A percentile compares a stretch with the other conserved stretches of the same genome.
phyloP scores from a whole-genome alignment of 108 stramenopile genomes.

The Craspedostauros australis region DNA sequence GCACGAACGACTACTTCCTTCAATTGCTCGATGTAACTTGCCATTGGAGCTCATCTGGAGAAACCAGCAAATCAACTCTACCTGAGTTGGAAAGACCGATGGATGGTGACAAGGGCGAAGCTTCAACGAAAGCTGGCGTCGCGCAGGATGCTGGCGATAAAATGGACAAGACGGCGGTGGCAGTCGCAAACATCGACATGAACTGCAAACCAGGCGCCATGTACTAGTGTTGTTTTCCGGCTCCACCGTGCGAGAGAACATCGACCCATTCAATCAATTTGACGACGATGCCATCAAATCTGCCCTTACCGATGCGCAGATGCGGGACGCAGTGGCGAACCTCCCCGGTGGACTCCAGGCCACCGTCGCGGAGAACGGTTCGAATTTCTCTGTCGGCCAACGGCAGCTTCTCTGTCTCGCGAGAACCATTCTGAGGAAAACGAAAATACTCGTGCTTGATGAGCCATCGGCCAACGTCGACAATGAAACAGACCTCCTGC shows the following conservation, averaged over 20 bases:
- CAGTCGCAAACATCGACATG: too few species aligned
- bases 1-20: not conserved
- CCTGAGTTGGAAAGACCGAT: too few species aligned
- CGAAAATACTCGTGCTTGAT: slow-evolving; percentile 81
- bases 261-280: slow-evolving; percentile 82
- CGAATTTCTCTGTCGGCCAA: slow-evolving; percentile 90
- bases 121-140: too few species aligned
- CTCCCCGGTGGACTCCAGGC: slow-evolving; percentile 56
- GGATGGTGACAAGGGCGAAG: too few species aligned
- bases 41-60: slow-evolving; percentile 22
- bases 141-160: slow-evolving; percentile 28
- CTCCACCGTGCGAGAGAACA: slow-evolving; percentile 85
- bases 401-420: slow-evolving; percentile 94
- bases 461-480: slow-evolving; percentile 93
- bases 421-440: slow-evolving; percentile 76
- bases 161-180: too few species aligned
- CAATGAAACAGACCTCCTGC: slow-evolving; percentile 65
- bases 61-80: too few species aligned
- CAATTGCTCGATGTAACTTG: slow-evolving; percentile 12
- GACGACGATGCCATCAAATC: slow-evolving; percentile 46
- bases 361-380: slow-evolving; percentile 84
- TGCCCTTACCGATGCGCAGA: slow-evolving; percentile 50
- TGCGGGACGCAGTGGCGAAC: slow-evolving; percentile 56
- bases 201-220: slow-evolving; percentile 61
- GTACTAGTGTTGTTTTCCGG: slow-evolving; percentile 89